Percentiles rank a stretch among this genome's conserved stretches.
Conservation (phyloP, 805 yeast genomes). For the Lachancea meyersii region DNA sequence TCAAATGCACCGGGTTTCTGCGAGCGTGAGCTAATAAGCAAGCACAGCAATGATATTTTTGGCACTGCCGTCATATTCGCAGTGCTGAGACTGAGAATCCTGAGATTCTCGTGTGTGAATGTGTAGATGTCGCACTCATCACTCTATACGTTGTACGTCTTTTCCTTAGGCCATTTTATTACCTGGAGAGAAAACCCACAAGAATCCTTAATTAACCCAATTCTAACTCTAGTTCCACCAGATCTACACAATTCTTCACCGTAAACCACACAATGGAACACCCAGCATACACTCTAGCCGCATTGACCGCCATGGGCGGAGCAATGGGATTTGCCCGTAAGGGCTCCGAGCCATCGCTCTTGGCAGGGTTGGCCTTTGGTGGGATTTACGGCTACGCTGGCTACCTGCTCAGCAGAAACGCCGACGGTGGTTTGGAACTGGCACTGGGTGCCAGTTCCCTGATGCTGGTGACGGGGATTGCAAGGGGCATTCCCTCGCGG, state of each 20-base stretch:
- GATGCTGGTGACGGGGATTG: constrained; percentile 64
- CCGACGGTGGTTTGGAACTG: constrained; percentile 73
- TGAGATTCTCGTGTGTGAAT: too few relatives aligned
- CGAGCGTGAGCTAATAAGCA: too few relatives aligned
- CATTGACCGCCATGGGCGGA: constrained; percentile 65
- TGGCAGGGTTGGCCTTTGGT: constrained; percentile 65
- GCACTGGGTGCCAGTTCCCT: constrained; percentile 68
- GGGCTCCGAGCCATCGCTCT: constrained; percentile 70
- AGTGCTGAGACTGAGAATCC: too few relatives aligned
- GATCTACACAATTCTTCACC: background rate
- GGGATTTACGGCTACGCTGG: constrained; percentile 64
- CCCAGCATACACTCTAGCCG: constrained; percentile 67
- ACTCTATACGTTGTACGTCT: too few relatives aligned
- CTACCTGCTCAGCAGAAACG: constrained; percentile 63
- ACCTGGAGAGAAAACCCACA: too few relatives aligned
- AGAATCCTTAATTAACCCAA: too few relatives aligned
- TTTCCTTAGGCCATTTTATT: too few relatives aligned
- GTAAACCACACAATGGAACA: constrained; percentile 47
- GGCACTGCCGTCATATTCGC: too few relatives aligned
- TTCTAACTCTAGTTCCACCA: background rate
- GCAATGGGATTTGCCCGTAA: constrained; percentile 61
- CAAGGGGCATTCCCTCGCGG: constrained; percentile 53
- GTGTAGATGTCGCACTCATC: too few relatives aligned
- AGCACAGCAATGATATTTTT: too few relatives aligned
- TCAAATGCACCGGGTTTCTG: too few relatives aligned